These are phyloP conservation scores for Mycosphaerella arachidis DNA, from an alignment of 2,329 filamentous ascomycete species.

Conservation along the genomic window DNA sequence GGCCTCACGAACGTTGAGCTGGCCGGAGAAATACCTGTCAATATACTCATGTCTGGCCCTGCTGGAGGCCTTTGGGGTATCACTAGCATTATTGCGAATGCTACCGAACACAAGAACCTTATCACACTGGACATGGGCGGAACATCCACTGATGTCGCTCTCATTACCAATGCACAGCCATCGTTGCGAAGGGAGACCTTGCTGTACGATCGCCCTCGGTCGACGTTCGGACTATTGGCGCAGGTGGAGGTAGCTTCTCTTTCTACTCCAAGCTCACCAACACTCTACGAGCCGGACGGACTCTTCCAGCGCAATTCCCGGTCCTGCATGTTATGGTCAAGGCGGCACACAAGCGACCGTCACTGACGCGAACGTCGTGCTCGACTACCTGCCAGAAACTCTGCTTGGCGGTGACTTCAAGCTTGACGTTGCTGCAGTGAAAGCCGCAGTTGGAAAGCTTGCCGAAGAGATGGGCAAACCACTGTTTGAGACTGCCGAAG, in stretches of 20 bases:
- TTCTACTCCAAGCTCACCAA: slow-evolving; percentile 26
- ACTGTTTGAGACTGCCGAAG: slow-evolving; percentile 24
- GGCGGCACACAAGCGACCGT: slow-evolving; percentile 26
- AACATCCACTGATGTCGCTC: slow-evolving; percentile 25
- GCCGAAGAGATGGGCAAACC: slow-evolving; percentile 27
- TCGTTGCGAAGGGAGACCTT: slow-evolving; percentile 25
- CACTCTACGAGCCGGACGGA: slow-evolving; percentile 26
- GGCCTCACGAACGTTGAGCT: slow-evolving; percentile 24
- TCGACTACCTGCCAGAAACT: slow-evolving; percentile 26
- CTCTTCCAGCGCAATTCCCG: slow-evolving; percentile 22
- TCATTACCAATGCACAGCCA: slow-evolving; percentile 24
- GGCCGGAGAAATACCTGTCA: slow-evolving; percentile 24
- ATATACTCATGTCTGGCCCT: slow-evolving; percentile 28
- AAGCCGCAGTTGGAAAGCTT: slow-evolving; percentile 19
- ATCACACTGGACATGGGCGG: slow-evolving; percentile 28
- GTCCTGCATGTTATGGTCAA: slow-evolving; percentile 25
- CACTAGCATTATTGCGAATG: slow-evolving; percentile 26
- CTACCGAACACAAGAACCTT: slow-evolving; percentile 26
- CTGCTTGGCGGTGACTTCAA: slow-evolving; percentile 26
- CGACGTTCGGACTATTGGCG: slow-evolving; percentile 26
- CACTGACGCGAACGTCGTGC: slow-evolving; percentile 26
- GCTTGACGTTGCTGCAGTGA: slow-evolving; percentile 23
- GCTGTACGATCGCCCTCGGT: slow-evolving; percentile 25
- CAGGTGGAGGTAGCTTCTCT: slow-evolving; percentile 25
- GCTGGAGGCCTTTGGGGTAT: slow-evolving; percentile 26